Evolutionary conservation across 176 grass and related monocot genomes (phyloP), one percentile per base, ranked within the genome.

Genomic region (Rhipidocladum racemiflorum): DNA sequence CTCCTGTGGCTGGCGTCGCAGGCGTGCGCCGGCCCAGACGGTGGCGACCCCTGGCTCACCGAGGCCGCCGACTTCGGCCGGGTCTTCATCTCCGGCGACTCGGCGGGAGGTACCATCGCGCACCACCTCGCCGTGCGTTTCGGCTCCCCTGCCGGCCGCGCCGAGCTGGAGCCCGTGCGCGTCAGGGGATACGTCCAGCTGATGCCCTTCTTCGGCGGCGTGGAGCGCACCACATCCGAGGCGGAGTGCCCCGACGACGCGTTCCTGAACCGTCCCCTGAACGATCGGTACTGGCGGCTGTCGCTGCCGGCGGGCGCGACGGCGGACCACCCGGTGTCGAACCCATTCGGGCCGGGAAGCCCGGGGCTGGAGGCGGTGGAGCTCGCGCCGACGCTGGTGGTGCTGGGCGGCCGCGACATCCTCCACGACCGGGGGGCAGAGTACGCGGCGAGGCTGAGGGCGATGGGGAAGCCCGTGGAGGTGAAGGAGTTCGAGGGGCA

Each of bases 231-330:
- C 13, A 45, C 42, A 42, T 97, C 95, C 1, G 95, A 97, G 86
- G 90, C 76, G 3, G 84, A 84, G 86, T 92, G 92, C 73, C 92
- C 95, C 73, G 76, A 79, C 65, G 90, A 94, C 35, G 81, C 92
- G 28, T 89, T 97, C n/a, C 87, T 94, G 7, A 91, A 87, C 90
- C 73, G 44, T 17, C 57, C 85, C 4, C 86, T 97, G 34, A 94
- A 93, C 84, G 93, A 93, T 80, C 88, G 93, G 30, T 94, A 92
- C 81, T 97, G 95, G 95, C 81, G 88, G 60, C 95, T 94, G 3
- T 89, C 95, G 63, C 84, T 98, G 43, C n/a, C n/a, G 25, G 32
- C 13, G 12, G 90, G 90, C 53, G 84, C 81, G 28, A 93, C 88
- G 65, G 51, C 35, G 44, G 95, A 98, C 77, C 90, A 98, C 62